Evolutionary conservation across 441 rosid species (phyloP).

Genomic region (Erodium moschatum): DNA sequence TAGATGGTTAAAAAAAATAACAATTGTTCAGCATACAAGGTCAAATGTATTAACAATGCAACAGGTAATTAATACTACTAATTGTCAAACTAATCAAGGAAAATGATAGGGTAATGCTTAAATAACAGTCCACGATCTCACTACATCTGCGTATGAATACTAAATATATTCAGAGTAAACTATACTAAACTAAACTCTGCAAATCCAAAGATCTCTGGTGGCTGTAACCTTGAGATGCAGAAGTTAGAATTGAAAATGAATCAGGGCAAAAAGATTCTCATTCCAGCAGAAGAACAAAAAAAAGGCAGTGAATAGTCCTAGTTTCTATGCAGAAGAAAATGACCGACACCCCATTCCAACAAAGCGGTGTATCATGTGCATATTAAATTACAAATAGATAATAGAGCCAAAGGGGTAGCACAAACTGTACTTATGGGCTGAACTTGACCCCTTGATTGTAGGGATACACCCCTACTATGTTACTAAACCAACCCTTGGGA

Average conservation of each 20-base stretch:
- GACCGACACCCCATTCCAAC: slow-evolving; percentile 27
- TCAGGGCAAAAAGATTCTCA: slow-evolving; percentile 23
- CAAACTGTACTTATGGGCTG: slow-evolving; percentile 23
- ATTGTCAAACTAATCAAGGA: slow-evolving; percentile 10
- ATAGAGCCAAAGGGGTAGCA: slow-evolving; percentile 22
- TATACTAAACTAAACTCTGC: too few relatives aligned
- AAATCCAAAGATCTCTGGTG: not conserved
- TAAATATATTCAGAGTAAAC: too few relatives aligned
- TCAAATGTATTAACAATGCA: slow-evolving; percentile 27
- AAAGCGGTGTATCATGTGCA: slow-evolving; percentile 8
- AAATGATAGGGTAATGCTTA: slow-evolving; percentile 8
- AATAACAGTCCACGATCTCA: slow-evolving; percentile 23
- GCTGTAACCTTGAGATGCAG: slow-evolving; percentile 17
- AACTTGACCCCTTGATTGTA: slow-evolving; percentile 7
- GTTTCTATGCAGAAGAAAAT: slow-evolving; percentile 1
- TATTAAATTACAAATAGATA: slow-evolving; percentile 11
- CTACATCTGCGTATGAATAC: not conserved
- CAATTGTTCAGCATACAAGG: slow-evolving; percentile 23
- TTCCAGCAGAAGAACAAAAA: slow-evolving; percentile 9
- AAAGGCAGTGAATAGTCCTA: slow-evolving; percentile 16
- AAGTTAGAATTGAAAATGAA: slow-evolving; percentile 19
- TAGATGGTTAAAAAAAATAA: slow-evolving; percentile 6
- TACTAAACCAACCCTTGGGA: slow-evolving; percentile 17
- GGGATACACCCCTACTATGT: slow-evolving; percentile 7
- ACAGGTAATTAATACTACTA: not conserved